phyloP scores from a whole-genome alignment of 306 rosid genomes.

The Prosopis cineraria region DNA sequence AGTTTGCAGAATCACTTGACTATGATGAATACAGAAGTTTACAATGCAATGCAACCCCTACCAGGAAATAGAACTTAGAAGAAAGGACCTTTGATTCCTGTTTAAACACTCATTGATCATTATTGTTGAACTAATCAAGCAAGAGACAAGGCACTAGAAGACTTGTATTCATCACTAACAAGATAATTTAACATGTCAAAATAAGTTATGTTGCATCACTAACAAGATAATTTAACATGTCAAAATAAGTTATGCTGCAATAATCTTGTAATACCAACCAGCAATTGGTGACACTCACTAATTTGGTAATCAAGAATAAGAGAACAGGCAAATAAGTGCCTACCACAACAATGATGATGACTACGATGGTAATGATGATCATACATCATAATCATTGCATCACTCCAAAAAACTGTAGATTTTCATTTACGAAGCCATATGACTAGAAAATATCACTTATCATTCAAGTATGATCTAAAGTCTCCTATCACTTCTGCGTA shows the following conservation, averaged over 20 bases:
- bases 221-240: background rate
- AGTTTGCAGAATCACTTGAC: slow-evolving; percentile 8
- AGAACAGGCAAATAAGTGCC: background rate
- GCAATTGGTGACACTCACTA: background rate
- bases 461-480: background rate
- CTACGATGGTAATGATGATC: background rate
- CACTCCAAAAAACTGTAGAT: background rate
- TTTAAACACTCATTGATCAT: background rate
- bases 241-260: background rate
- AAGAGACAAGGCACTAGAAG: background rate
- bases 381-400: background rate
- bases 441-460: background rate
- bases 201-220: slow-evolving; percentile 1
- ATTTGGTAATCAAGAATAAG: slow-evolving; percentile 12
- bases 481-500: background rate
- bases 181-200: background rate
- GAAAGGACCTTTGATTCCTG: background rate
- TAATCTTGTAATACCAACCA: background rate
- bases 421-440: slow-evolving; percentile 3
- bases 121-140: slow-evolving; percentile 6
- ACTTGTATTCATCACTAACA: background rate
- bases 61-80: background rate
- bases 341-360: background rate
- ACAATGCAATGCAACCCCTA: slow-evolving; percentile 2
- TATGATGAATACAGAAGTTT: slow-evolving; percentile 1